Evolutionary conservation across 768 basidiomycete species (phyloP).

Genomic region (Hericium coralloides): DNA sequence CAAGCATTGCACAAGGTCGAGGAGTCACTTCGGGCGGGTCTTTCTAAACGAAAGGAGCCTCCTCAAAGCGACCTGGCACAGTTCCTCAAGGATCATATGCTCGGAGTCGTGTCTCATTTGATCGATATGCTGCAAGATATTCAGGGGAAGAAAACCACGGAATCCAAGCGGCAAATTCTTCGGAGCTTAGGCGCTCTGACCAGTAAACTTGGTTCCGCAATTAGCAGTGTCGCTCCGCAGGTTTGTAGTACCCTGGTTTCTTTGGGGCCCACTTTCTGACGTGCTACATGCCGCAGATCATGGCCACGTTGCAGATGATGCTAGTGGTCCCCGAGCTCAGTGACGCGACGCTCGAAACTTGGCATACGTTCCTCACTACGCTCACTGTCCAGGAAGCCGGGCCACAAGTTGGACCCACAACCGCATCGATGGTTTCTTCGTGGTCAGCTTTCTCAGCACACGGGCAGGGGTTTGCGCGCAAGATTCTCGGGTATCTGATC

Average conservation of each 20-base stretch:
- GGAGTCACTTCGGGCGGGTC: conserved; percentile 16
- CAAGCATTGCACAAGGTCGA: conserved; percentile 38
- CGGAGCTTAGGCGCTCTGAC: conserved; percentile 71
- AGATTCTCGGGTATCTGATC: conserved; percentile 63
- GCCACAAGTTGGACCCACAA: conserved; percentile 79
- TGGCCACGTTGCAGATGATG: conserved; percentile 92
- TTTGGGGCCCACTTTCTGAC: not conserved
- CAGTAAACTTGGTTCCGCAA: conserved; percentile 56
- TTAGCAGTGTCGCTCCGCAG: conserved; percentile 80
- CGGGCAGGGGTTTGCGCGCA: conserved; percentile 44
- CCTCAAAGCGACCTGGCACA: conserved; percentile 33
- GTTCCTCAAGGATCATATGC: conserved; percentile 68
- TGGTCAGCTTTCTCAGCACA: conserved; percentile 58
- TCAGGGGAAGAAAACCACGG: conserved; percentile 62
- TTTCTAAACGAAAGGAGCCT: conserved; percentile 15
- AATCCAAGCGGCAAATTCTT: conserved; percentile 68
- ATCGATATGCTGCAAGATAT: conserved; percentile 84
- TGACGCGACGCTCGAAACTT: conserved; percentile 70
- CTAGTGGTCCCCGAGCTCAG: conserved; percentile 68
- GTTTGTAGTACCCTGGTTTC: conserved; percentile 28
- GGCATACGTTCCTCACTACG: conserved; percentile 68
- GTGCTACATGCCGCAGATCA: conserved; percentile 48
- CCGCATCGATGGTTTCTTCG: conserved; percentile 69
- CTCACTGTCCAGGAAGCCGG: conserved; percentile 64
- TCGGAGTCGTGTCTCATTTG: conserved; percentile 77